phyloP scores from a whole-genome alignment of 2,329 filamentous ascomycete genomes.

The Zasmidium cellare region DNA sequence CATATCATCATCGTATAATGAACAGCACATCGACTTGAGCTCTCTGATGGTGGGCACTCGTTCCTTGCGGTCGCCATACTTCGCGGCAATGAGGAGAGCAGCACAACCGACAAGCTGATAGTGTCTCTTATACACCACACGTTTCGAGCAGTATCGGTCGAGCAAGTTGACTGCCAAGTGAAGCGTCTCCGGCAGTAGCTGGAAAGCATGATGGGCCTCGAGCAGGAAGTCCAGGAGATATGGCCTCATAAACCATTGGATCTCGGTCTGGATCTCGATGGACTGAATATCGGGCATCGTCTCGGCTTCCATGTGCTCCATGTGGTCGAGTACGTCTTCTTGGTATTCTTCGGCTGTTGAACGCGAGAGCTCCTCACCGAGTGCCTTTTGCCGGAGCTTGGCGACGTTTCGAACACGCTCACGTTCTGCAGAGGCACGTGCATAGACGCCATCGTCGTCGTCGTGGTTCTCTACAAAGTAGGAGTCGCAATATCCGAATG shows the following conservation, averaged over 20 bases:
- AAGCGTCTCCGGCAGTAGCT: conserved; percentile 88
- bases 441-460: conserved; percentile 55
- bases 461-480: conserved; percentile 66
- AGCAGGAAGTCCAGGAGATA: conserved; percentile 98
- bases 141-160: conserved; percentile 95
- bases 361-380: conserved; percentile 85
- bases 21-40: conserved; percentile 98
- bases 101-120: conserved; percentile 98
- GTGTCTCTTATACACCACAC: conserved; percentile 98
- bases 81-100: conserved; percentile 91
- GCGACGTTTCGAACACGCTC: conserved; percentile 77
- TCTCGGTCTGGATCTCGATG: conserved; percentile 98
- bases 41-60: conserved; percentile 96
- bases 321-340: conserved; percentile 90
- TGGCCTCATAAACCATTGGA: conserved; percentile 99
- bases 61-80: conserved; percentile 99
- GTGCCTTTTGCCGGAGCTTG: conserved; percentile 79
- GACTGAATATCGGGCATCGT: conserved; percentile 94
- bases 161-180: conserved; percentile 96
- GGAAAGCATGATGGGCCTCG: conserved; percentile 94
- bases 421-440: conserved; percentile 64
- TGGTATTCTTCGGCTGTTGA: conserved; percentile 86
- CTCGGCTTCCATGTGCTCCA: conserved; percentile 93
- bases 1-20: conserved; percentile 97
- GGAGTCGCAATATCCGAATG: conserved; percentile 65